Evolutionary conservation across 163 green algal genomes (phyloP), one percentile per base, ranked within the genome.

Genomic region (Coccomyxa subellipsoidea): DNA sequence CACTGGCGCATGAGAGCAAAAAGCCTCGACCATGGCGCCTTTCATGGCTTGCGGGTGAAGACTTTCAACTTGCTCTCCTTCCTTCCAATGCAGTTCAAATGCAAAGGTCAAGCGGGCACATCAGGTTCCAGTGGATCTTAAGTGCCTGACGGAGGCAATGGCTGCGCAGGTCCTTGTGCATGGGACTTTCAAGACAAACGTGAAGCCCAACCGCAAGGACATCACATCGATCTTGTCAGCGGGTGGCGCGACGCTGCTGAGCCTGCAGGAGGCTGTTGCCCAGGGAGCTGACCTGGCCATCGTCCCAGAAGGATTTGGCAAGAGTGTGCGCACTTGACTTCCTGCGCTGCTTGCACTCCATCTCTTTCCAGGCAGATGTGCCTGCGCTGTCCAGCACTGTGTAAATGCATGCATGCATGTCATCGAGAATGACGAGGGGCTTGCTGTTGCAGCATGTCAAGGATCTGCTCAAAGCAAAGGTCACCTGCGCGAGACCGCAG

Each of bases 1-100:
- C 81, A 85, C 66, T 85, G 81, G 81, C 38, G 81, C 29, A 31
- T 69, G 59, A 36, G 76, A 27, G n/a, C 38, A 27, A 21, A 59
- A 4, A 15, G 34, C 4, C 37, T 39, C 21, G 76, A 76, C 0
- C 18, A 71, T 72, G 81, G 81, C 54, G 81, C 81, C 0, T 85
- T 85, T 36, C 54, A 79, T 79, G 29, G 59, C 15, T 29, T 85
- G 38, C 75, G 75, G 71, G 81, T 85, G 69, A 32, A 37, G 1
- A 7, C 21, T 7, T 34, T 29, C 75, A 7, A 21, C 18, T 10
- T 10, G 5, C 21, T 40, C 71, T 77, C 9, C 36, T 77, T 1
- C 32, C 36, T 77, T 77, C 9, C 39, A n/a, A 34, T 47, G 7
- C 0, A 38, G 2, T 7, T 27, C 2, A 47, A 5, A 34, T 54